These are phyloP conservation scores for Helianthus tuberosus DNA, from an alignment of 129 eudicot species.

Conservation along the genomic window DNA sequence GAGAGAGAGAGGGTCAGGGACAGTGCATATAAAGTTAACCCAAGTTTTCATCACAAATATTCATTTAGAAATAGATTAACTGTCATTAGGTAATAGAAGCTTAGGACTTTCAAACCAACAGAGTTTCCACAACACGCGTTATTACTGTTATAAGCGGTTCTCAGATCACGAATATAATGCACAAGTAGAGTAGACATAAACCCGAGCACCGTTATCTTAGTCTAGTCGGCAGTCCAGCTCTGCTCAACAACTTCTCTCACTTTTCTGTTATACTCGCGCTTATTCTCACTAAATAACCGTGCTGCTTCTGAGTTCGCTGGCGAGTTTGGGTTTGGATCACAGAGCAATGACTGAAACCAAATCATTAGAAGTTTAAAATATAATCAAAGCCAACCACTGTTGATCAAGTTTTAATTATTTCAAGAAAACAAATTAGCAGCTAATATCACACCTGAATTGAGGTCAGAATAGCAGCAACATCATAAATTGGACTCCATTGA, in stretches of 20 bases:
- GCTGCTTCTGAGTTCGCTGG: constrained; percentile 95
- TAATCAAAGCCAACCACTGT: not conserved
- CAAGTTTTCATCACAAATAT: too few species aligned
- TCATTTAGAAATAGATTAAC: too few species aligned
- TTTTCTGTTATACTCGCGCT: constrained; percentile 81
- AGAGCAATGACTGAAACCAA: constrained; percentile 64
- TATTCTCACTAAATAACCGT: constrained; percentile 76
- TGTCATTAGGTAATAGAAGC: constrained; percentile 7
- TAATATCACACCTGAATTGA: constrained; percentile 62
- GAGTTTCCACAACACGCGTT: constrained; percentile 30
- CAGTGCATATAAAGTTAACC: not conserved
- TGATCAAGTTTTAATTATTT: constrained; percentile 6
- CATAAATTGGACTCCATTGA: constrained; percentile 98
- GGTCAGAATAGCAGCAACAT: constrained; percentile 89
- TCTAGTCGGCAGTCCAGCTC: constrained; percentile 94
- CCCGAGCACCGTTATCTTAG: constrained; percentile 35
- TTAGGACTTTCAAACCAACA: constrained; percentile 21
- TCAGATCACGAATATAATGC: constrained; percentile 24
- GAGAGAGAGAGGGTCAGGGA: too few species aligned
- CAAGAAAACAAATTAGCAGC: constrained; percentile 9
- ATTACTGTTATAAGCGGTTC: constrained; percentile 25
- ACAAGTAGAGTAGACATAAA: constrained; percentile 23
- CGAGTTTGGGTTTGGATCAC: constrained; percentile 88
- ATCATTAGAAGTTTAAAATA: not conserved
- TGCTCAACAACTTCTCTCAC: constrained; percentile 88